Base-by-base conservation (phyloP, 495 filamentous ascomycete genomes). In the Aspergillus coremiiformis region DNA sequence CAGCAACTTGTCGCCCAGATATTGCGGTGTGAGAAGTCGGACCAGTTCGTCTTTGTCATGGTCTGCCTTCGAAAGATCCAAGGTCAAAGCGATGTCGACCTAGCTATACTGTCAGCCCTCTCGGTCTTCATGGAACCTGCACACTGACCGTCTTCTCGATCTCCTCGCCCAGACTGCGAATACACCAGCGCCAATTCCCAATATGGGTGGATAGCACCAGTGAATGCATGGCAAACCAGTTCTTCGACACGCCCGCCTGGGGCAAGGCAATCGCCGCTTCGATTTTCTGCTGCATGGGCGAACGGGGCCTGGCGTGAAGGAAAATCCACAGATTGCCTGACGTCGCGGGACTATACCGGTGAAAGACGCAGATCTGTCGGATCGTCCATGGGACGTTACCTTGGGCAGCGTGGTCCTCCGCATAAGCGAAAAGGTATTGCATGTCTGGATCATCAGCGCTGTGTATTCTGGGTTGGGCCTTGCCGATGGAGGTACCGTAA, bases 291-390 rank as follows among this genome's bases (percentile, higher is more conserved):
- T 62, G 53, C 4, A 54, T 21, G 17, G 49, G 48, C n/a, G 59
- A 51, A 4, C 29, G 12, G 7, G 47, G 47, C 4, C 46, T 44
- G 6, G 41, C 53, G 44, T 57, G 53, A 3, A 59, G 49, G 23
- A 59, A 55, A 4, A 62, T 53, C 60, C 60, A 59, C 12, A 59
- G 47, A 33, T 52, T 51, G 21, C 39, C 37, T 10, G 17, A n/a
- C 7, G 43, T 49, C 1, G 52, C 52, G 3, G 56, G 50, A 29
- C 52, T 35, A 32, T 55, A 51, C 12, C 53, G 50, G 32, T 62
- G 56, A 14, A 62, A 57, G 6, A 62, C 53, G 14, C 43, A 48
- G 3, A 50, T 39, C 22, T 62, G 60, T 20, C 60, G 53, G 10
- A 54, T 53, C 3, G 56, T 62, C 51, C 53, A 62, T 9, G 22